Percentiles rank a stretch among this genome's conserved stretches.
These are phyloP conservation scores for Agaricus bisporus DNA, from an alignment of 768 basidiomycete genomes.

Conservation along the genomic window DNA sequence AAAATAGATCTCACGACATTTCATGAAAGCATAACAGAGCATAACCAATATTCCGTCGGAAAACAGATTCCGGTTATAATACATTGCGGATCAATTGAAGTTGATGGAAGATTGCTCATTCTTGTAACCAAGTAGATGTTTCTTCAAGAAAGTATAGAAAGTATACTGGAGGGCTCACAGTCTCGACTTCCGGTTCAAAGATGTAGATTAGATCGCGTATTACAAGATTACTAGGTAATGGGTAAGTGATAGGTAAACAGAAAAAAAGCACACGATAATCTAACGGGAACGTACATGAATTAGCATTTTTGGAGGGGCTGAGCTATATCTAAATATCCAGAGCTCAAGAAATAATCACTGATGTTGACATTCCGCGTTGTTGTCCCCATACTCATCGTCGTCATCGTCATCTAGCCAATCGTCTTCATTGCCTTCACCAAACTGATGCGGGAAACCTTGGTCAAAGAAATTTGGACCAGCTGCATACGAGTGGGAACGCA, in stretches of 20 bases:
- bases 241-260: background rate
- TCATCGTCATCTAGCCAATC: constrained; percentile 70
- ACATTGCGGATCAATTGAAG: background rate
- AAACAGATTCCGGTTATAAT: too few relatives aligned
- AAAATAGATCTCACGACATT: too few relatives aligned
- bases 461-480: constrained; percentile 76
- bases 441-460: constrained; percentile 62
- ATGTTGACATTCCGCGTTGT: constrained; percentile 46
- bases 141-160: background rate
- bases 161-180: background rate
- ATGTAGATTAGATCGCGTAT: background rate
- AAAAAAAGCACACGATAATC: background rate
- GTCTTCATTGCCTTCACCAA: constrained; percentile 65
- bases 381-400: constrained; percentile 44
- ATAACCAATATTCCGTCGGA: too few relatives aligned
- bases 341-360: constrained; percentile 32
- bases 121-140: background rate
- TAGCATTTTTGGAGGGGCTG: too few relatives aligned
- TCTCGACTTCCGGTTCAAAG: background rate
- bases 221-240: constrained; percentile 2
- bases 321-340: background rate
- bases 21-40: too few relatives aligned
- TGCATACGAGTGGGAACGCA: constrained; percentile 75
- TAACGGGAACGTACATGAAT: background rate
- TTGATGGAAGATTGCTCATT: background rate